Conservation (phyloP, 257 asterid genomes). For the Paulownia fortunei region DNA sequence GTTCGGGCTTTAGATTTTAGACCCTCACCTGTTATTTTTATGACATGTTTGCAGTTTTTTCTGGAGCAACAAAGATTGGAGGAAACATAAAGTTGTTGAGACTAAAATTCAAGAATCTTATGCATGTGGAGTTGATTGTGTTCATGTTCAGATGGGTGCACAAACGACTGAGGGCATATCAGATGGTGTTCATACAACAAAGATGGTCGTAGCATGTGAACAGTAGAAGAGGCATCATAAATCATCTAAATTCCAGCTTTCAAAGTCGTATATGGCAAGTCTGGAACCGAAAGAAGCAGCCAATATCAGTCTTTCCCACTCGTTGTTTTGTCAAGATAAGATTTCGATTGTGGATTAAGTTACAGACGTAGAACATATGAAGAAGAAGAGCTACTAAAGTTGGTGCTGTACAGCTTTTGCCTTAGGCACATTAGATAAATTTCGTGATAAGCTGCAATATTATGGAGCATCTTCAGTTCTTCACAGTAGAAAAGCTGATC, state of each 20-base stretch:
- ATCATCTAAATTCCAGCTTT: neutral
- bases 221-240: neutral
- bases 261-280: neutral
- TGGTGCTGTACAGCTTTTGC: too few relatives aligned
- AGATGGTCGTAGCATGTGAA: neutral
- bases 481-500: too few relatives aligned
- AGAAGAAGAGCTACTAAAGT: neutral
- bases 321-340: too few relatives aligned
- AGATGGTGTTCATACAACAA: neutral
- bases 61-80: constrained; percentile 19
- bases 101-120: neutral
- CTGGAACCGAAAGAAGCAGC: neutral
- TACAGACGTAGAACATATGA: neutral
- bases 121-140: neutral
- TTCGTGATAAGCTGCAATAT: too few relatives aligned
- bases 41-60: constrained; percentile 11
- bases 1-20: neutral
- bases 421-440: too few relatives aligned
- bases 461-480: too few relatives aligned
- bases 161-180: neutral
- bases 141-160: neutral
- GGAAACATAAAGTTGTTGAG: neutral
- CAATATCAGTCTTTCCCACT: neutral
- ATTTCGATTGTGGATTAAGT: too few relatives aligned
- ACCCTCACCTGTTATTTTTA: neutral